phyloP scores from a whole-genome alignment of 1,284 basidiomycete genomes.

The Naganishia liquefaciens region DNA sequence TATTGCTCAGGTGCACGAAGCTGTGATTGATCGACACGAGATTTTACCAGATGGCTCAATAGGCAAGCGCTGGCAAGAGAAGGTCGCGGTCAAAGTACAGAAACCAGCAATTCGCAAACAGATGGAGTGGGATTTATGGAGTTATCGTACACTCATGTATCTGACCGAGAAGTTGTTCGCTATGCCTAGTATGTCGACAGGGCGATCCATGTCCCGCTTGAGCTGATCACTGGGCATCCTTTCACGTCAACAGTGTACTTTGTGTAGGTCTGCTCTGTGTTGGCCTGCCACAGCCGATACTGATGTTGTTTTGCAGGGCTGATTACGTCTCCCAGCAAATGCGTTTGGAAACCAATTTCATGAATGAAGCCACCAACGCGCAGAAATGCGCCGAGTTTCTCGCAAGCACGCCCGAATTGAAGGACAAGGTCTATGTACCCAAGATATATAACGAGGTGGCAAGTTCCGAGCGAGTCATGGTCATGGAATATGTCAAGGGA shows the following conservation, averaged over 20 bases:
- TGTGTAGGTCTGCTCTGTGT: slow-evolving; percentile 39
- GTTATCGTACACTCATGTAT: slow-evolving; percentile 51
- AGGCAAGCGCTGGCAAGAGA: slow-evolving; percentile 48
- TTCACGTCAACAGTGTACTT: slow-evolving; percentile 45
- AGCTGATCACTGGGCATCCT: not conserved
- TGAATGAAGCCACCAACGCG: slow-evolving; percentile 61
- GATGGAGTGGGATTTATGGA: slow-evolving; percentile 74
- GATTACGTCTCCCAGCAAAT: slow-evolving; percentile 81
- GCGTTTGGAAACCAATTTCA: slow-evolving; percentile 76
- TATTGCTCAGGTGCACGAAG: slow-evolving; percentile 84
- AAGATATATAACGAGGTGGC: slow-evolving; percentile 71
- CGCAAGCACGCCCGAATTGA: slow-evolving; percentile 61
- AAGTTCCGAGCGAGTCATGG: slow-evolving; percentile 71
- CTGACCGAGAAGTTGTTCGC: slow-evolving; percentile 50
- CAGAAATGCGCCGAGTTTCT: slow-evolving; percentile 49
- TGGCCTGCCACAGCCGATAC: too few species aligned
- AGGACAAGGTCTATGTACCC: slow-evolving; percentile 74
- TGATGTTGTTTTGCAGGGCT: slow-evolving; percentile 44
- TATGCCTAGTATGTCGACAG: slow-evolving; percentile 47
- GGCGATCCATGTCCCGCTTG: not conserved
- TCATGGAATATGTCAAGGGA: slow-evolving; percentile 80
- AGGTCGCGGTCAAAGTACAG: slow-evolving; percentile 88
- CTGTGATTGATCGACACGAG: slow-evolving; percentile 60
- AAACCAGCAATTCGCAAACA: slow-evolving; percentile 82
- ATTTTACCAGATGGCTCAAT: slow-evolving; percentile 52